Base-by-base conservation (phyloP, 202 grass and related monocot species). In the Panicum virgatum region DNA sequence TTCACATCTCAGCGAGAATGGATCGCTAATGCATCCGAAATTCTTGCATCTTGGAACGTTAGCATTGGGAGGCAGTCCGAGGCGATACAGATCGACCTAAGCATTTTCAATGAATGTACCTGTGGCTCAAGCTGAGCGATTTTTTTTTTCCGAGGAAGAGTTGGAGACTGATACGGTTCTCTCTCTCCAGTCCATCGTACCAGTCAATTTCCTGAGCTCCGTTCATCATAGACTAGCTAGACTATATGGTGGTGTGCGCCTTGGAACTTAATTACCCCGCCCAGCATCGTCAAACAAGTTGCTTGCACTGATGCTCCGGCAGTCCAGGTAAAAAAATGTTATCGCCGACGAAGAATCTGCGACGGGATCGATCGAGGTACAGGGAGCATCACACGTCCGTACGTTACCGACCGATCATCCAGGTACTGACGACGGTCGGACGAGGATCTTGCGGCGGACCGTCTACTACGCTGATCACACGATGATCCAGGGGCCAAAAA, bases 201-300 rank as follows among this genome's bases (percentile, higher is more conserved):
- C 56, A 26, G 23, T 59, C 56, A 11, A 27, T 13, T 59, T 59
- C 23, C 1, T 58, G 56, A 59, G 56, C 56, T 27, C 56, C 27
- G 56, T 13, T 25, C 3, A 27, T 26, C 12, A 58, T 9, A 25
- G 54, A 58, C 11, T 20, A 51, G n/a, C n/a, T n/a, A n/a, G n/a
- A n/a, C n/a, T n/a, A n/a, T n/a, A n/a, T n/a, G n/a, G n/a, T 16
- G 8, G 12, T 18, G 19, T 39, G 13, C 23, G 19, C 14, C 15
- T 47, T 13, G 59, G 42, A 36, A 48, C 5, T 42, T 25, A 64
- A n/a, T n/a, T n/a, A n/a, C n/a, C n/a, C n/a, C n/a, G n/a, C 34
- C 42, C 25, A 30, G 43, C 32, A 60, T 48, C 3, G 81, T 80
- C 81, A 88, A 62, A 69, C 61, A 54, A 36, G 54, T 69, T 84